Conservation (phyloP, 1,284 basidiomycete species). For the Irpex sp. region DNA sequence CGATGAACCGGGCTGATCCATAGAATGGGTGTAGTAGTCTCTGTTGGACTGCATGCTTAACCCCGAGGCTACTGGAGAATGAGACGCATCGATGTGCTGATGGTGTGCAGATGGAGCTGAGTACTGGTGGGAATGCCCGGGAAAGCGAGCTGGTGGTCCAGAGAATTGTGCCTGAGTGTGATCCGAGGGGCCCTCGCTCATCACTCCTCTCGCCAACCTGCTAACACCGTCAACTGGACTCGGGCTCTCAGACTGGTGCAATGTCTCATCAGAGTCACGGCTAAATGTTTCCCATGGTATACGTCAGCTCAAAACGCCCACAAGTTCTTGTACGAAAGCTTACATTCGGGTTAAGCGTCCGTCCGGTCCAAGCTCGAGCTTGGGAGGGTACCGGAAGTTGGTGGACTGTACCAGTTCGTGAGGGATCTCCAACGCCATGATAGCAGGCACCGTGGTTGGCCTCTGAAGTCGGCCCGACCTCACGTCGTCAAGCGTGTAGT, state of each 20-base stretch:
- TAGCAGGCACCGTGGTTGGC: conserved; percentile 59
- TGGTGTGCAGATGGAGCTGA: conserved; percentile 8
- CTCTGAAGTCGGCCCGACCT: conserved; percentile 58
- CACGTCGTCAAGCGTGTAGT: conserved; percentile 77
- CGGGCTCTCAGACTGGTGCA: conserved; percentile 21
- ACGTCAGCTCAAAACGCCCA: background rate
- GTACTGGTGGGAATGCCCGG: conserved; percentile 18
- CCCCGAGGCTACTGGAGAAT: conserved; percentile 1
- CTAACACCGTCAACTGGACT: conserved; percentile 12
- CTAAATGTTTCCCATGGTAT: conserved; percentile 13
- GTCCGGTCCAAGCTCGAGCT: conserved; percentile 61
- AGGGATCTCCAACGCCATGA: conserved; percentile 63
- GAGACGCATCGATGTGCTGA: background rate
- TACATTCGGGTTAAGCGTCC: conserved; percentile 57
- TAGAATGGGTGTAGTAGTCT: conserved; percentile 7
- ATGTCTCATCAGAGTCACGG: conserved; percentile 23
- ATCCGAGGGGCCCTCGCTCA: conserved; percentile 23
- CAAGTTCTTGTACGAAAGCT: conserved; percentile 23
- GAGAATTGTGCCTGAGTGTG: conserved; percentile 20
- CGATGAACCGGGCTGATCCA: background rate
- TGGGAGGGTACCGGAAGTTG: conserved; percentile 71
- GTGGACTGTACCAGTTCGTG: conserved; percentile 66
- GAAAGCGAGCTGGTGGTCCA: conserved; percentile 17
- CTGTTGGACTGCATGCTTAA: conserved; percentile 6
- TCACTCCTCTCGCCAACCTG: conserved; percentile 15